These are phyloP conservation scores for Dentipellis fragilis DNA, from an alignment of 768 basidiomycete species.

Conservation along the genomic window DNA sequence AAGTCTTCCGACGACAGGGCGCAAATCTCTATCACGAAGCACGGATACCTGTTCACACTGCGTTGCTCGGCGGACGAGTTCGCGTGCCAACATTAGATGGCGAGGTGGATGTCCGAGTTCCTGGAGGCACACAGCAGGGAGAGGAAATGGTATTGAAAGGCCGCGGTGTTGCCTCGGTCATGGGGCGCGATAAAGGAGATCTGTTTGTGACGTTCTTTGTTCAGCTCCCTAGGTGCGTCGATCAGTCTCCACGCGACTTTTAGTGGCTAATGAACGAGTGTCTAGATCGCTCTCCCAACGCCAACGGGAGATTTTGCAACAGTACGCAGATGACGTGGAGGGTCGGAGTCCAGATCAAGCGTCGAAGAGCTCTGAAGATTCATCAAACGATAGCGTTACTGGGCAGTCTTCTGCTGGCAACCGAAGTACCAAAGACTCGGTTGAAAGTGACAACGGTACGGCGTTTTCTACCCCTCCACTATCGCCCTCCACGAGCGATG, in stretches of 20 bases:
- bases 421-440: slow-evolving; percentile 7
- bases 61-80: slow-evolving; percentile 87
- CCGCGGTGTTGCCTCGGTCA: slow-evolving; percentile 65
- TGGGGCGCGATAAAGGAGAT: slow-evolving; percentile 61
- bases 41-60: slow-evolving; percentile 82
- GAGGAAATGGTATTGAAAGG: slow-evolving; percentile 94
- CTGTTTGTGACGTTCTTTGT: slow-evolving; percentile 84
- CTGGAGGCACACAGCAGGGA: slow-evolving; percentile 89
- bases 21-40: slow-evolving; percentile 84
- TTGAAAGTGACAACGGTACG: slow-evolving; percentile 61
- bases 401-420: slow-evolving; percentile 10
- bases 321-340: slow-evolving; percentile 90
- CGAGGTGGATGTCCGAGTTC: slow-evolving; percentile 89
- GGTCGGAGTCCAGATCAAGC: slow-evolving; percentile 32
- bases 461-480: slow-evolving; percentile 49
- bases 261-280: neutral
- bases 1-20: slow-evolving; percentile 84
- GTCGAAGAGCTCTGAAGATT: slow-evolving; percentile 14
- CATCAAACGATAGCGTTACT: slow-evolving; percentile 13
- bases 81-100: slow-evolving; percentile 93
- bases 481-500: slow-evolving; percentile 38
- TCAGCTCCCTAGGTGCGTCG: slow-evolving; percentile 77
- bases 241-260: no score
- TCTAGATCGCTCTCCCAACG: slow-evolving; percentile 69
- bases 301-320: slow-evolving; percentile 81